These are phyloP conservation scores for Pulveroboletus sp. DNA, from an alignment of 768 basidiomycete species.

Conservation along the genomic window DNA sequence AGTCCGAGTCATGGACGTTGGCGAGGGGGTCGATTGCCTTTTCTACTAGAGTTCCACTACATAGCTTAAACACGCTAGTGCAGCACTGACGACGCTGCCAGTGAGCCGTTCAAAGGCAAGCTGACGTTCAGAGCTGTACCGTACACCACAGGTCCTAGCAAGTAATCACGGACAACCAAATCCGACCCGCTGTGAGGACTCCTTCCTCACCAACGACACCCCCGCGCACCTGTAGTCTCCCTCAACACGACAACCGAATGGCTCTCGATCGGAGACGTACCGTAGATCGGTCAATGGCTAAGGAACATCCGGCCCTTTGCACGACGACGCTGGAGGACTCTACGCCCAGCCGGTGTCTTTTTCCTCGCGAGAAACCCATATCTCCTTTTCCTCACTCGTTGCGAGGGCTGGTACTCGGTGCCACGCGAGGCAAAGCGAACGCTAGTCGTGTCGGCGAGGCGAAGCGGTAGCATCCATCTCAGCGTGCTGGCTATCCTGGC, in stretches of 20 bases:
- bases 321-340: conserved; percentile 63
- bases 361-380: conserved; percentile 86
- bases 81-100: too few species aligned
- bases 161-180: neutral
- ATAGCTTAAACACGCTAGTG: neutral
- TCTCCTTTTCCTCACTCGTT: conserved; percentile 87
- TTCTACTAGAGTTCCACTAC: conserved; percentile 11
- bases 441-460: conserved; percentile 15
- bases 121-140: too few species aligned
- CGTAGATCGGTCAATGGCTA: conserved; percentile 52
- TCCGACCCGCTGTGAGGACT: neutral
- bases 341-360: conserved; percentile 62
- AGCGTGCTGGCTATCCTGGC: conserved; percentile 14
- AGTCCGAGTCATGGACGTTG: conserved; percentile 8
- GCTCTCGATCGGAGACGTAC: conserved; percentile 8
- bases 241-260: neutral
- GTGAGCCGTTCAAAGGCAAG: neutral
- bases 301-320: conserved; percentile 76
- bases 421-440: conserved; percentile 65
- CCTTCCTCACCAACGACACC: neutral
- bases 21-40: conserved; percentile 14
- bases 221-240: neutral
- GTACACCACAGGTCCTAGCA: too few species aligned
- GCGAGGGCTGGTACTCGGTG: conserved; percentile 95
- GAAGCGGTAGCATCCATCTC: conserved; percentile 21